These are phyloP conservation scores for Russula earlei DNA, from an alignment of 768 basidiomycete species.

Conservation along the genomic window DNA sequence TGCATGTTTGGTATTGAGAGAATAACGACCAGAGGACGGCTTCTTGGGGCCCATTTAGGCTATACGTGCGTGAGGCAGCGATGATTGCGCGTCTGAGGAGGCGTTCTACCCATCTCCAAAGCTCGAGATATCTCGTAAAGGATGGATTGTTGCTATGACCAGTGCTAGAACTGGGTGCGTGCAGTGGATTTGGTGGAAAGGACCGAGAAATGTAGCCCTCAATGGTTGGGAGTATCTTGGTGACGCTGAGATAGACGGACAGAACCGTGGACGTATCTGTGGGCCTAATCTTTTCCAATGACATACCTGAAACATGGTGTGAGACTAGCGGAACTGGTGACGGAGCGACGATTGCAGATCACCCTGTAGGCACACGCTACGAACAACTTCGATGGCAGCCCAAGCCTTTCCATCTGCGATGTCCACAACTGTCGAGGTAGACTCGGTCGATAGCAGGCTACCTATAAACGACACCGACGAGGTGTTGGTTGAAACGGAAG, in stretches of 20 bases:
- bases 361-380: constrained; percentile 78
- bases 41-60: constrained; percentile 30
- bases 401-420: constrained; percentile 63
- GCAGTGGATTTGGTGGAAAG: constrained; percentile 25
- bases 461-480: constrained; percentile 39
- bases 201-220: constrained; percentile 35
- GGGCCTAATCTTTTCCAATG: constrained; percentile 50
- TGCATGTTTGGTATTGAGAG: constrained; percentile 49
- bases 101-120: constrained; percentile 80
- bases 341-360: constrained; percentile 15
- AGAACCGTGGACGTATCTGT: constrained; percentile 42
- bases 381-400: constrained; percentile 62
- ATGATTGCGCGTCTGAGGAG: constrained; percentile 75
- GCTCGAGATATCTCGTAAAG: constrained; percentile 65
- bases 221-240: constrained; percentile 44
- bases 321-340: neutral
- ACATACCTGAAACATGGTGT: constrained; percentile 50
- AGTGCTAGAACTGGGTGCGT: constrained; percentile 23
- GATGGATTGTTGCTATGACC: constrained; percentile 40
- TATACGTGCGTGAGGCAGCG: constrained; percentile 43
- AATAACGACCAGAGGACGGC: constrained; percentile 55
- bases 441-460: constrained; percentile 37
- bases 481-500: constrained; percentile 27
- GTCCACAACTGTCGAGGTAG: constrained; percentile 38
- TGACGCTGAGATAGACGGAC: constrained; percentile 43